These are phyloP conservation scores for Suillus bovinus DNA, from an alignment of 768 basidiomycete species.

Conservation along the genomic window DNA sequence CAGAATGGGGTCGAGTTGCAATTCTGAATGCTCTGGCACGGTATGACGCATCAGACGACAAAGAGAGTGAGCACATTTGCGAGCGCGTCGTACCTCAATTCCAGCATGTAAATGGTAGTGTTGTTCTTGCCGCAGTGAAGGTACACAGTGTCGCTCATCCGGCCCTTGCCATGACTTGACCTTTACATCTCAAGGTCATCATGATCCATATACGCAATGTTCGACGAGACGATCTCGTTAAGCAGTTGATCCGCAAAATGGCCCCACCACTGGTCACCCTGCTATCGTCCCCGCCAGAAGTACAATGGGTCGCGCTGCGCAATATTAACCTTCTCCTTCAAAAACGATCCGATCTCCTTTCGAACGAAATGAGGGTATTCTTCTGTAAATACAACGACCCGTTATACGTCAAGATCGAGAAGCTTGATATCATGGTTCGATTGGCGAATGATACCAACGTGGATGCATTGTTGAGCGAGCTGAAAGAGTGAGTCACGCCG, in stretches of 20 bases:
- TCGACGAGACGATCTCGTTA: constrained; percentile 77
- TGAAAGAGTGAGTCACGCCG: constrained; percentile 76
- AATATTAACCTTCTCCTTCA: constrained; percentile 97
- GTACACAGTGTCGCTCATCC: constrained; percentile 39
- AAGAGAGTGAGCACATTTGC: constrained; percentile 98
- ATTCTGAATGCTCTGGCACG: constrained; percentile 84
- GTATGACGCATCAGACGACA: constrained; percentile 82
- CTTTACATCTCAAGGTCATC: constrained; percentile 61
- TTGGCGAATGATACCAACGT: constrained; percentile 90
- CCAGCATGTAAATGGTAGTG: constrained; percentile 95
- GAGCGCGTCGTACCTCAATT: constrained; percentile 98
- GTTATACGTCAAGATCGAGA: constrained; percentile 98
- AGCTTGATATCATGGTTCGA: constrained; percentile 97
- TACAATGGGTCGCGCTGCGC: constrained; percentile 97
- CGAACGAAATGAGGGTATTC: constrained; percentile 98
- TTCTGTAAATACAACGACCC: constrained; percentile 99
- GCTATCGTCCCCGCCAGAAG: constrained; percentile 93
- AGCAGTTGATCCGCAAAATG: constrained; percentile 92
- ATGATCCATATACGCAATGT: constrained; percentile 96
- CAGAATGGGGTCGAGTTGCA: constrained; percentile 98
- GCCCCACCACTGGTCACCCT: constrained; percentile 95
- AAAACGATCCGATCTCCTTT: constrained; percentile 85
- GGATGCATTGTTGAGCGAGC: constrained; percentile 90
- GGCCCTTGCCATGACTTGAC: not conserved
- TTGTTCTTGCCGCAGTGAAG: constrained; percentile 96